Percentiles rank a stretch among this genome's conserved stretches.
Evolutionary conservation across 129 eudicot genomes (phyloP).

Genomic region (Helianthus tuberosus): DNA sequence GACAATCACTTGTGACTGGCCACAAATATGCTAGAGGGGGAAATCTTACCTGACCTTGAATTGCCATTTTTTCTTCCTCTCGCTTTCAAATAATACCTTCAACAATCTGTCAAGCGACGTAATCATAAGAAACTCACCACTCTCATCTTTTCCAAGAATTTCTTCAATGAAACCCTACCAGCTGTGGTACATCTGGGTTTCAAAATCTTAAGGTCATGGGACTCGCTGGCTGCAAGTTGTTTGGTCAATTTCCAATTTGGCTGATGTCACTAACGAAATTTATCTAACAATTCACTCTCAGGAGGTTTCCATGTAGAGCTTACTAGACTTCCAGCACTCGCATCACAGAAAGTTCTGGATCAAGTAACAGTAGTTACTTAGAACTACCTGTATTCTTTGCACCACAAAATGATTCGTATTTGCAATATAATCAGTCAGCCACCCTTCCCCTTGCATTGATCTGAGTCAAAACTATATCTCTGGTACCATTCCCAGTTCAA

Average conservation of each 20-base stretch:
- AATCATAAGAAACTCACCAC: not conserved
- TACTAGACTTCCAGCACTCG: slow-evolving; percentile 5
- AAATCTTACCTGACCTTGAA: not conserved
- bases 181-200: not conserved
- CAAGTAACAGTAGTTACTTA: not conserved
- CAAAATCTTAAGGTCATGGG: not conserved
- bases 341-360: not conserved
- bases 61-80: not conserved
- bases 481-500: not conserved
- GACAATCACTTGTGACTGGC: too few relatives aligned
- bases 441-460: not conserved
- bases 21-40: not conserved
- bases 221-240: not conserved
- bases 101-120: not conserved
- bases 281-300: not conserved
- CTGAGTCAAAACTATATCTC: not conserved
- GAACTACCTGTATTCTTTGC: not conserved
- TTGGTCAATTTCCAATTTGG: slow-evolving; percentile 2
- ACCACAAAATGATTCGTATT: not conserved
- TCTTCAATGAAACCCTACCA: not conserved
- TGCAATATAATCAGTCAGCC: not conserved
- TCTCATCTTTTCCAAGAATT: not conserved
- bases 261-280: not conserved
- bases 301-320: slow-evolving; percentile 2
- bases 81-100: slow-evolving; percentile 12